These are phyloP conservation scores for Aspergillus tamarii DNA, from an alignment of 2,329 filamentous ascomycete genomes.

Conservation along the genomic window DNA sequence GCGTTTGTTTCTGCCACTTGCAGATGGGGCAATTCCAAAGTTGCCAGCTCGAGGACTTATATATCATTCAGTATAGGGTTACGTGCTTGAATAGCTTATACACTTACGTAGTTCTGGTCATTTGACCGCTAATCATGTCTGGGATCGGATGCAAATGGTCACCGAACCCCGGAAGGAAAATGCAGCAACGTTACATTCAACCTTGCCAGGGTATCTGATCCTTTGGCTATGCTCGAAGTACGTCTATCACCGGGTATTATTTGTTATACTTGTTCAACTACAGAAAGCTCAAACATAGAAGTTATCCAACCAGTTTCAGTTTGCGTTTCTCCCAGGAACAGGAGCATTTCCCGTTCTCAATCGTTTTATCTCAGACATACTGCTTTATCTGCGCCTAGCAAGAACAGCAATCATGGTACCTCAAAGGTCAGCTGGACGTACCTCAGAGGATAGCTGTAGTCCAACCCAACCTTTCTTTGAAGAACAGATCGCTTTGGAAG, in stretches of 20 bases:
- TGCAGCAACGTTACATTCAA: background rate
- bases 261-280: background rate
- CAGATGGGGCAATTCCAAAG: background rate
- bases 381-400: background rate
- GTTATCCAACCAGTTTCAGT: no score
- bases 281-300: background rate
- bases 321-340: no score
- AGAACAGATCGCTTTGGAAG: background rate
- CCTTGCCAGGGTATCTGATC: background rate
- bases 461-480: background rate
- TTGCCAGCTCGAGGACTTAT: background rate
- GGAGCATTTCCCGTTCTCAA: background rate
- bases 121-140: background rate
- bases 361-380: background rate
- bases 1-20: background rate
- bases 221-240: background rate
- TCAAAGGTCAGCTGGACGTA: background rate
- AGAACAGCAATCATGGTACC: background rate
- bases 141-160: background rate
- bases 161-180: background rate
- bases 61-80: background rate
- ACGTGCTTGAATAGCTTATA: background rate
- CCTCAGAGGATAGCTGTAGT: background rate
- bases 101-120: background rate
- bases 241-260: background rate